Base-by-base conservation (phyloP, 257 asterid species). In the Solanum peruvianum region DNA sequence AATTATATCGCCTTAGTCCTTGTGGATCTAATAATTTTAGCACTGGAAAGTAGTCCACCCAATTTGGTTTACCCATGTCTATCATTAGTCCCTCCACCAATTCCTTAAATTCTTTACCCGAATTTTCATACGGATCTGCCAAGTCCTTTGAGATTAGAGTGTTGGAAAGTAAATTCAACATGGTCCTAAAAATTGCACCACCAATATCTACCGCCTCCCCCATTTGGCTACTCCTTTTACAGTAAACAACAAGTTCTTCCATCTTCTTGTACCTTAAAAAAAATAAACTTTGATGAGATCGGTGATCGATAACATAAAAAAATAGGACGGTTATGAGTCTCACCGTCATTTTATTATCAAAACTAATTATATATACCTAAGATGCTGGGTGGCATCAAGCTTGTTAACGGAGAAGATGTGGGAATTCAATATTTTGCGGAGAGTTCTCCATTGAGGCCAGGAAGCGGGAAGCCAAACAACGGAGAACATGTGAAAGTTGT, bases 391-490 rank as follows among this genome's bases (percentile, higher is more conserved):
- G 25, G 94, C 93, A 21, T 96, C 98, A 35, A 96, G 95, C 77
- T 96, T 90, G 89, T 72, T 91, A 9, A 90, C 89, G 11, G 98
- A 87, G 91, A 96, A 95, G 41, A 96, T 93, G 60, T 92, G 92
- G 14, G 95, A 89, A 89, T 93, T 96, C 86, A 94, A n/a, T 39
- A 88, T 89, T 86, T 93, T 95, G 1, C 98, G 92, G 81, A 96
- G 93, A 90, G 91, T 89, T 76, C 97, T 92, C 98, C 98, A 96
- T 86, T 87, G 88, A 11, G 89, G 6, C 1, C 7, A 10, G 13
- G 92, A 90, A 66, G 92, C 94, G 1, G 98, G 98, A 2, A 96
- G 93, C 98, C 96, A 94, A 13, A 91, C 89, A 33, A 93, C 94
- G 8, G 99, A 95, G 90, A 88, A 92, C 62, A 91, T 87, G 89